A percentile compares a stretch with the other conserved stretches of the same genome.
Conservation (phyloP, 306 rosid genomes). For the Acacia melanoxylon region DNA sequence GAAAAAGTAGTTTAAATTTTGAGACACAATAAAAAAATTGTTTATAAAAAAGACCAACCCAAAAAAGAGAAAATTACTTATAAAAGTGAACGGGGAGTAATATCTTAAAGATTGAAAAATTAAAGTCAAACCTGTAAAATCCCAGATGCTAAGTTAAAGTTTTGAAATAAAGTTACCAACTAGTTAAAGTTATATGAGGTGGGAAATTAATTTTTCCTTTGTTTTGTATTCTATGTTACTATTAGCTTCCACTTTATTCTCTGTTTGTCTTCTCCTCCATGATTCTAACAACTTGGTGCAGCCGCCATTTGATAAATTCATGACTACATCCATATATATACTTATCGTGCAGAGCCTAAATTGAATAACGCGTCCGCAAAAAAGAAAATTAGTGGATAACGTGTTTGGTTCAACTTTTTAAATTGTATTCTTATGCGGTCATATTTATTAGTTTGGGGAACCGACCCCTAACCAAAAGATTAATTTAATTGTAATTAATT, state of each 20-base stretch:
- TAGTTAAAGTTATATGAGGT: no score
- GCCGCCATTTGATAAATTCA: not conserved
- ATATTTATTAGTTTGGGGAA: not conserved
- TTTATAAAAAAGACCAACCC: no score
- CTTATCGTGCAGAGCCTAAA: not conserved
- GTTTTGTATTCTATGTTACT: not conserved
- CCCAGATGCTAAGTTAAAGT: no score
- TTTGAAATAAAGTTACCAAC: no score
- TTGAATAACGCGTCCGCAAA: not conserved
- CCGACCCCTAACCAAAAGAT: not conserved
- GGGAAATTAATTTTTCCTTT: no score
- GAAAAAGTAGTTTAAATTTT: no score
- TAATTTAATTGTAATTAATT: not conserved
- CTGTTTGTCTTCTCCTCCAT: not conserved
- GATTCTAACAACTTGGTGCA: not conserved
- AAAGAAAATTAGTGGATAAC: not conserved
- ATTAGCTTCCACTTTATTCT: not conserved
- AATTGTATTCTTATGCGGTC: not conserved
- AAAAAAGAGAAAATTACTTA: no score
- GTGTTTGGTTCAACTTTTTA: not conserved
- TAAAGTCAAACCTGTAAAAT: no score
- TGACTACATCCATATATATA: not conserved
- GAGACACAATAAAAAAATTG: no score
- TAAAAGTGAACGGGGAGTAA: no score
- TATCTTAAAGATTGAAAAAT: no score